Base-by-base conservation (phyloP, 23 red algal species). In the Gracilaria domingensis region DNA sequence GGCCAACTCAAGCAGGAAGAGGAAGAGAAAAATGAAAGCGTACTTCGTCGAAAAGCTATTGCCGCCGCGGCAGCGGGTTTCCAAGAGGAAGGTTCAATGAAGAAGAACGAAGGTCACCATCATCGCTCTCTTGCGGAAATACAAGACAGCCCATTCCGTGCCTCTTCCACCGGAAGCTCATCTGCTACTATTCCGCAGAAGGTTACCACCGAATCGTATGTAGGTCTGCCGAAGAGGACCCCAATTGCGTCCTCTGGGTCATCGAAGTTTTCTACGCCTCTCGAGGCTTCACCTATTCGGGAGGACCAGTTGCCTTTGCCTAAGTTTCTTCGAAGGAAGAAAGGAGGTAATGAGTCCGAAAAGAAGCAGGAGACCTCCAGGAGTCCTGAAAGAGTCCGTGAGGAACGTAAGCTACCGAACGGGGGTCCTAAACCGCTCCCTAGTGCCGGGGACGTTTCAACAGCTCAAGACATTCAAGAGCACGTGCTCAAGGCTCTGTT, bases 251-350 rank as follows among this genome's bases (percentile, higher is more conserved):
- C 39, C 12, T 18, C 69, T 47, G 11, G 6, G 17, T 4, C 36
- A 11, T 4, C 69, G 13, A 75, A 25, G n/a, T 44, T n/a, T 45
- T 47, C 69, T 5, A 75, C 17, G 20, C 13, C 69, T 30, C 34
- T 26, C 2, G 69, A 44, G n/a, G 18, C 69, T 47, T 40, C 39
- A 44, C 69, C 69, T 18, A 20, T 75, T 45, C 69, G 69, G 14
- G 69, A 75, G 29, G 69, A 75, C 36, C 69, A 75, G 45, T 25
- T 75, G 36, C 69, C 69, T 44, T 16, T 75, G 37, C 69, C 69
- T 18, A 75, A 23, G 13, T 75, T 75, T 26, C 14, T 75, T 40
- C 35, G 36, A 12, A 26, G 69, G 37, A 75, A 45, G 35, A 75
- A n/a, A 47, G 69, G 69, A 7, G 39, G 69, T 37, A 4, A 1